Evolutionary conservation across 352 stramenopile species (phyloP).

Genomic region (Aphanomyces astaci): DNA sequence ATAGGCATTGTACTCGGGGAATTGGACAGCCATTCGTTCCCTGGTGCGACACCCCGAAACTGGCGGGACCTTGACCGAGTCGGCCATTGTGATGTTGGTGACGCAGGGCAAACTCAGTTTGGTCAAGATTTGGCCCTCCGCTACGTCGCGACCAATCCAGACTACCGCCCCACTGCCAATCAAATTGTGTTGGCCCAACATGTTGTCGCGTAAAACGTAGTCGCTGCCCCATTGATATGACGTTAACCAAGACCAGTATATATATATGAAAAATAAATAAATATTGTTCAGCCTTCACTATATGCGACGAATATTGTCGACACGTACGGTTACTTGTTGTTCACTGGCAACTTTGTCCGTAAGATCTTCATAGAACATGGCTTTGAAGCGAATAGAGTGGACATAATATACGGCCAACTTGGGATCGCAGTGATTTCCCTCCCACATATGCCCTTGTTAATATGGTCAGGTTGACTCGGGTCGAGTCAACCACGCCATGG

Average conservation of each 20-base stretch:
- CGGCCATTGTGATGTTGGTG: neutral
- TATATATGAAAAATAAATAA: too few species aligned
- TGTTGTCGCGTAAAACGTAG: neutral
- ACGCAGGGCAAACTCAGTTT: slow-evolving; percentile 1
- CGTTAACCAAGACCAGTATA: too few species aligned
- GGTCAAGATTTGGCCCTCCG: neutral
- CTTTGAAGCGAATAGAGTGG: too few species aligned
- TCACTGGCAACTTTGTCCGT: too few species aligned
- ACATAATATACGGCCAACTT: too few species aligned
- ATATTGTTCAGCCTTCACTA: too few species aligned
- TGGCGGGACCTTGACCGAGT: neutral
- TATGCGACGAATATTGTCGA: too few species aligned
- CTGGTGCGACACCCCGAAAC: neutral
- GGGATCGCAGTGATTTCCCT: too few species aligned
- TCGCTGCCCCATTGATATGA: too few species aligned
- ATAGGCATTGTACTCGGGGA: slow-evolving; percentile 17
- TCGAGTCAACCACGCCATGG: neutral
- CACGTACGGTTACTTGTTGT: too few species aligned
- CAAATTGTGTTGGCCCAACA: neutral
- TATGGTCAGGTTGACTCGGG: neutral
- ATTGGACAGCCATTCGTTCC: neutral
- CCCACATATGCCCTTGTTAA: neutral
- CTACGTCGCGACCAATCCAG: neutral
- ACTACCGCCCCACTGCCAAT: neutral
- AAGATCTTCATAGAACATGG: too few species aligned